Percentiles rank a stretch among this genome's conserved stretches.
These are phyloP conservation scores for Cyclotella distinguenda DNA, from an alignment of 108 stramenopile species.

Conservation along the genomic window DNA sequence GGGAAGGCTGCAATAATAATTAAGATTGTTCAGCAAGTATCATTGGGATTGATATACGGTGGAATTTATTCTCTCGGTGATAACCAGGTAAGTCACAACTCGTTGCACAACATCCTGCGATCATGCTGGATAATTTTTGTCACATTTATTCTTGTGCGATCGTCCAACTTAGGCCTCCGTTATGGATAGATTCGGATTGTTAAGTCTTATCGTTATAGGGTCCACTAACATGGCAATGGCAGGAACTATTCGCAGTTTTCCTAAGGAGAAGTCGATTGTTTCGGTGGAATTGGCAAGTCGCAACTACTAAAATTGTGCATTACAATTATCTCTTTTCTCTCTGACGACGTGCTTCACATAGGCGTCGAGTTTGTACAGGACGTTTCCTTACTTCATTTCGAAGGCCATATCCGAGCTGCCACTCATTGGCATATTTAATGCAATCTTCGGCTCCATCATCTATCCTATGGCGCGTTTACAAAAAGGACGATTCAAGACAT, in stretches of 20 bases:
- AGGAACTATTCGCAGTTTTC: conserved; percentile 76
- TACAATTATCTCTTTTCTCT: neutral
- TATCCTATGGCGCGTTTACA: conserved; percentile 81
- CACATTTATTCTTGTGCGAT: neutral
- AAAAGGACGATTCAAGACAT: conserved; percentile 63
- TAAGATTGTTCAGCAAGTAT: conserved; percentile 81
- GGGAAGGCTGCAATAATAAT: conserved; percentile 75
- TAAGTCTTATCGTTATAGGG: conserved; percentile 83
- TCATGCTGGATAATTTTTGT: neutral
- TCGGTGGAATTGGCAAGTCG: conserved; percentile 56
- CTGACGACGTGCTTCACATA: neutral
- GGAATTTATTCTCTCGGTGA: conserved; percentile 76
- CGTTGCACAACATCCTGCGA: neutral
- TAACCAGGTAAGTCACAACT: conserved; percentile 51
- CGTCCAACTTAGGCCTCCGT: conserved; percentile 55
- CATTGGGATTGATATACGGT: conserved; percentile 80
- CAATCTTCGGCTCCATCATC: conserved; percentile 78
- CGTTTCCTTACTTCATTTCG: conserved; percentile 88
- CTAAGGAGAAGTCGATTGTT: conserved; percentile 86
- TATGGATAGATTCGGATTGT: conserved; percentile 82
- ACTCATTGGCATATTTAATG: conserved; percentile 74
- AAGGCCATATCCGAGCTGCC: conserved; percentile 95
- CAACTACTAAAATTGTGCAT: neutral
- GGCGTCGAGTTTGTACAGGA: conserved; percentile 70
- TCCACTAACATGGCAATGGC: conserved; percentile 86